phyloP scores from a whole-genome alignment of 1,139 yeast species.

The Saccharomycopsis crataegensis region DNA sequence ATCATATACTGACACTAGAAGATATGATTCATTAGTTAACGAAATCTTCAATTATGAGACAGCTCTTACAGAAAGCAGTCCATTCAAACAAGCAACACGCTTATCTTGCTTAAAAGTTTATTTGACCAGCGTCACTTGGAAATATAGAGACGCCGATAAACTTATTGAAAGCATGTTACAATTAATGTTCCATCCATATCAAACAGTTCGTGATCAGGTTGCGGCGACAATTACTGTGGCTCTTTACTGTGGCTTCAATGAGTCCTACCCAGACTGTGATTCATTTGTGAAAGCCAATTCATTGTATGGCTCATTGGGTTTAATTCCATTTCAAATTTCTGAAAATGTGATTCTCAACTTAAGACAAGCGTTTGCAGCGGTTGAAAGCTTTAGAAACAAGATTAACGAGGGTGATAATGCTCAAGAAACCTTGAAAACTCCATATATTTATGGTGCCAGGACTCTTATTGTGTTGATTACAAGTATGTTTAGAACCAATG shows the following conservation, averaged over 20 bases:
- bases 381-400: conserved; percentile 33
- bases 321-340: conserved; percentile 27
- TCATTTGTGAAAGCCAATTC: conserved; percentile 38
- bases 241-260: conserved; percentile 34
- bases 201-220: conserved; percentile 64
- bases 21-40: conserved; percentile 49
- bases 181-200: conserved; percentile 55
- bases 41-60: conserved; percentile 43
- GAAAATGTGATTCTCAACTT: conserved; percentile 27
- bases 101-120: conserved; percentile 50
- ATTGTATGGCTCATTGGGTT: conserved; percentile 30
- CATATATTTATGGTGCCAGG: conserved; percentile 32
- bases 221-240: conserved; percentile 50
- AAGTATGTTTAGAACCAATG: conserved; percentile 15
- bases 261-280: conserved; percentile 38
- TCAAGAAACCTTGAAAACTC: conserved; percentile 30
- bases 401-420: background rate
- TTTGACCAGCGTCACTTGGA: conserved; percentile 52
- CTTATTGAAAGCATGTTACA: conserved; percentile 41
- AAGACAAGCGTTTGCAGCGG: conserved; percentile 34
- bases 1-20: conserved; percentile 54
- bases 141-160: conserved; percentile 43
- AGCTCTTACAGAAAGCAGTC: conserved; percentile 48
- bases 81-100: conserved; percentile 61
- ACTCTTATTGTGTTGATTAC: conserved; percentile 26